Evolutionary conservation across 2,329 filamentous ascomycete genomes (phyloP).

Genomic region (Aspergillus ochraceus): DNA sequence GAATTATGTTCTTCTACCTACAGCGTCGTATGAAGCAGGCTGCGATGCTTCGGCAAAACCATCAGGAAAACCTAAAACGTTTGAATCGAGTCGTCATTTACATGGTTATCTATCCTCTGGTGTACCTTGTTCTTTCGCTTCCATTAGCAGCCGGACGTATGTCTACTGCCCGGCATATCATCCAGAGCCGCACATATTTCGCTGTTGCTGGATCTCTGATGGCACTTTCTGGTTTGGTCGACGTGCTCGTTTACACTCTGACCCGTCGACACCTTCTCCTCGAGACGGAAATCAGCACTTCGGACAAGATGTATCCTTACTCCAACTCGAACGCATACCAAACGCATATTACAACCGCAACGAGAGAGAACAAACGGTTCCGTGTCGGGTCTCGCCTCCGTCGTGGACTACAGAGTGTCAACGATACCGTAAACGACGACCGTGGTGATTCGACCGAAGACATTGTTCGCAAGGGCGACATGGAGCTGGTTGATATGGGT

Average conservation of each 20-base stretch:
- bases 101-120: conserved; percentile 48
- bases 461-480: conserved; percentile 36
- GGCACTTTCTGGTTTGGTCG: conserved; percentile 57
- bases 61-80: conserved; percentile 34
- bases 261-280: conserved; percentile 57
- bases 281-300: conserved; percentile 44
- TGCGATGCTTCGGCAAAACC: conserved; percentile 30
- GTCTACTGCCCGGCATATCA: conserved; percentile 34
- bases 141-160: conserved; percentile 56
- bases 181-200: conserved; percentile 44
- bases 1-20: conserved; percentile 50
- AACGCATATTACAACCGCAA: conserved; percentile 26
- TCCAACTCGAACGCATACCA: conserved; percentile 28
- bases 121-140: conserved; percentile 62
- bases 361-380: conserved; percentile 14
- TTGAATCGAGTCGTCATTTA: conserved; percentile 44
- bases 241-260: conserved; percentile 58
- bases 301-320: conserved; percentile 29
- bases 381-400: conserved; percentile 21
- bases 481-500: conserved; percentile 33
- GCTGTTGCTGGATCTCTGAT: conserved; percentile 56
- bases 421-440: conserved; percentile 20
- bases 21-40: conserved; percentile 44
- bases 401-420: conserved; percentile 20
- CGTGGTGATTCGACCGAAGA: conserved; percentile 47